Evolutionary conservation across 148 eudicot genomes (phyloP).

Genomic region (Rhododendron mucronatum): DNA sequence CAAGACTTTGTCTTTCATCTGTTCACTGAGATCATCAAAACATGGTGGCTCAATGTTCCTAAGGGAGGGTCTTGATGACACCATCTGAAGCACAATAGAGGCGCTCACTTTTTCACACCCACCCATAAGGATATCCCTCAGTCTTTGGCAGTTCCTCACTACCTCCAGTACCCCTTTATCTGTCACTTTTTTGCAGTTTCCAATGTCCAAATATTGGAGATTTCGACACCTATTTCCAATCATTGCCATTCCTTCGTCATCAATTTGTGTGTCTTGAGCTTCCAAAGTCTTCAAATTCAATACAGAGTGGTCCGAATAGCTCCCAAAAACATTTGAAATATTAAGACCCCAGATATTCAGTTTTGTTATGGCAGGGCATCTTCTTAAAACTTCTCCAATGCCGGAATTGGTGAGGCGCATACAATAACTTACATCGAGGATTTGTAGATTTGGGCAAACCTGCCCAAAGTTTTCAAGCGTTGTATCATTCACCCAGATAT

Average conservation of each 20-base stretch:
- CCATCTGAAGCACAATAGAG: neutral
- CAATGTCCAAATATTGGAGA: too few relatives aligned
- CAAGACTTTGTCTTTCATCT: neutral
- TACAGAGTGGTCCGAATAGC: too few relatives aligned
- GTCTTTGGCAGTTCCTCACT: too few relatives aligned
- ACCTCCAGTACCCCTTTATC: too few relatives aligned
- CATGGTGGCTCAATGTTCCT: neutral
- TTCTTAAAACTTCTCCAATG: neutral
- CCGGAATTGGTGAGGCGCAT: too few relatives aligned
- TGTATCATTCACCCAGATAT: neutral
- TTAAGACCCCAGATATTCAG: rapidly evolving
- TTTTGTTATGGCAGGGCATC: neutral
- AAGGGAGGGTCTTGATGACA: neutral
- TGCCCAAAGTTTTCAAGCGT: neutral
- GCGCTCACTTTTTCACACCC: neutral
- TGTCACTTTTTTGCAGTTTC: too few relatives aligned
- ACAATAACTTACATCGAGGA: neutral
- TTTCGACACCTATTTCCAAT: too few relatives aligned
- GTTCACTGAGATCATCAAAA: neutral
- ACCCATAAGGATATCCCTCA: neutral
- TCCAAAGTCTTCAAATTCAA: too few relatives aligned
- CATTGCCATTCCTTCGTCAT: too few relatives aligned
- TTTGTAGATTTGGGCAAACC: neutral
- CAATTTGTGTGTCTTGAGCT: too few relatives aligned
- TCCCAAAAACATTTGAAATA: too few relatives aligned